Evolutionary conservation across 306 rosid genomes (phyloP).

Genomic region (Trifolium subterraneum): DNA sequence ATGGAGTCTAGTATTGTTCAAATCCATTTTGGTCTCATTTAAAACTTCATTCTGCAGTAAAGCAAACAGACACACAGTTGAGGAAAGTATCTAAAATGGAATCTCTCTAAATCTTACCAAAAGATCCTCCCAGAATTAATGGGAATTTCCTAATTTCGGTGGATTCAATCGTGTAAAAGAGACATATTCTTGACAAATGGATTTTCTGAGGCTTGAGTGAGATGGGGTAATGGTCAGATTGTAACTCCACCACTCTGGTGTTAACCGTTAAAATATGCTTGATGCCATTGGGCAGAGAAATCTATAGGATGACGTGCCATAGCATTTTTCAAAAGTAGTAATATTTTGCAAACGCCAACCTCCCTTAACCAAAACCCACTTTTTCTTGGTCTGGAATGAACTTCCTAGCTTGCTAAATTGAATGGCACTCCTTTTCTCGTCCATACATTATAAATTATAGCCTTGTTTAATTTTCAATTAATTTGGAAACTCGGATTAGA

Average conservation of each 20-base stretch:
- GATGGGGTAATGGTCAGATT: background rate
- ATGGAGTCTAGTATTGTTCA: background rate
- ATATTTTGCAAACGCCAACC: background rate
- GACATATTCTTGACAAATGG: background rate
- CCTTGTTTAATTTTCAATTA: background rate
- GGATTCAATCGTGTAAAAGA: background rate
- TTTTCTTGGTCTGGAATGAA: background rate
- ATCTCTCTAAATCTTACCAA: background rate
- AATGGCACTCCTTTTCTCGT: background rate
- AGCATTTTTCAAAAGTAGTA: background rate
- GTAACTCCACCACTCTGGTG: background rate
- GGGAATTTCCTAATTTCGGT: background rate
- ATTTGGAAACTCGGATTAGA: background rate
- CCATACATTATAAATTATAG: background rate
- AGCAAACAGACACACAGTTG: background rate
- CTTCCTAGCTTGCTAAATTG: constrained; percentile 1
- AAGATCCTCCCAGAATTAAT: background rate
- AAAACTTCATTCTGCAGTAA: too few species aligned
- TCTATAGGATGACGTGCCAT: background rate
- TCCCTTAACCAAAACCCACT: background rate
- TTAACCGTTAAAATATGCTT: background rate
- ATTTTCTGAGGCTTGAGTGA: background rate
- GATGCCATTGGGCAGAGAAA: background rate
- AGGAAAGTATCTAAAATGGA: background rate
- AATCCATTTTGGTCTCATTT: too few species aligned